Conservation (phyloP, 2,329 filamentous ascomycete genomes). For the Trematosphaeria pertusa region DNA sequence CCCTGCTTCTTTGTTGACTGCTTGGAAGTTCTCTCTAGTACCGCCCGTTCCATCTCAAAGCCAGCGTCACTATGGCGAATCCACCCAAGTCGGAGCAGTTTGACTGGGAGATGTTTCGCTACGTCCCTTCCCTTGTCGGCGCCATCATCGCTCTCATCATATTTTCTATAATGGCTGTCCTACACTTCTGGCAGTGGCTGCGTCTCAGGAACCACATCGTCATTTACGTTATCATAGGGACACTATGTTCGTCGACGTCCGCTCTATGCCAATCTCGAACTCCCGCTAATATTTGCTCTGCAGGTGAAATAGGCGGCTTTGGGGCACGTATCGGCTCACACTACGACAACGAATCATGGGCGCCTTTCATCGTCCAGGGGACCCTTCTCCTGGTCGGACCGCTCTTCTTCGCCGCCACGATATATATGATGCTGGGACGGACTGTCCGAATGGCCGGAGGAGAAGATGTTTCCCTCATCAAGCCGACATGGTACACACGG, state of each 20-base stretch:
- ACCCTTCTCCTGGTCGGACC: constrained; percentile 53
- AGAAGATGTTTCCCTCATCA: constrained; percentile 33
- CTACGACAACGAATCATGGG: constrained; percentile 44
- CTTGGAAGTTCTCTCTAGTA: not conserved
- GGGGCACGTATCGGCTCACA: constrained; percentile 48
- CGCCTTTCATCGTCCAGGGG: constrained; percentile 52
- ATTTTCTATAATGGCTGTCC: constrained; percentile 28
- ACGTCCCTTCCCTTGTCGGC: constrained; percentile 35
- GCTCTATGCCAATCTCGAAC: not conserved
- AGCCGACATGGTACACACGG: constrained; percentile 36
- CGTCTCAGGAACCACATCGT: constrained; percentile 24
- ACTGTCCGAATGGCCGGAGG: constrained; percentile 42
- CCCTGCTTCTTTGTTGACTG: not conserved
- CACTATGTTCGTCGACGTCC: not conserved
- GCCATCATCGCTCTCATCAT: constrained; percentile 31
- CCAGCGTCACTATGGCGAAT: constrained; percentile 33
- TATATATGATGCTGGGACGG: constrained; percentile 56
- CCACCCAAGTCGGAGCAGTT: constrained; percentile 27
- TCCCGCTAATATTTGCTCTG: not conserved
- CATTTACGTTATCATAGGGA: constrained; percentile 35
- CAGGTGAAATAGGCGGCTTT: constrained; percentile 53
- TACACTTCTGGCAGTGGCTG: constrained; percentile 31
- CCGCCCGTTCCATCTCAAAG: no score
- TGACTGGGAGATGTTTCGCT: constrained; percentile 45
- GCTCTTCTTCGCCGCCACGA: constrained; percentile 54